Evolutionary conservation across 2,329 filamentous ascomycete species (phyloP).

Genomic region (Bimuria novae-zelandiae): DNA sequence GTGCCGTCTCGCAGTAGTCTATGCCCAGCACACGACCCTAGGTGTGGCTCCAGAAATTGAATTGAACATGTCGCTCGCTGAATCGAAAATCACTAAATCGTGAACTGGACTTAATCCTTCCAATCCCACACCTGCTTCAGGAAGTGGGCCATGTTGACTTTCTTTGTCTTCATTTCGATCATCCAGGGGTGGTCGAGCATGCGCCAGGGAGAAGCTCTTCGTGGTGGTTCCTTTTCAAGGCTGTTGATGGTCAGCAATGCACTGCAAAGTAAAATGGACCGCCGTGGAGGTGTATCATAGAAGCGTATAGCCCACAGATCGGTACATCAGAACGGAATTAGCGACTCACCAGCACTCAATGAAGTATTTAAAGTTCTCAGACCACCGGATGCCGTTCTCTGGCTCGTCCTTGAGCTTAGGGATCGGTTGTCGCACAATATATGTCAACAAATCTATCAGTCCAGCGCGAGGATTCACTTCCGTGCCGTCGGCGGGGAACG

Average conservation of each 20-base stretch:
- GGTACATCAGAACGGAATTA: background rate
- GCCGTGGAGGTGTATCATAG: no score
- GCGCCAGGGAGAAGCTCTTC: conserved; percentile 92
- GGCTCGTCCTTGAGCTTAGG: conserved; percentile 96
- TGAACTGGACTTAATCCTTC: conserved; percentile 63
- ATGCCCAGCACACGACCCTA: conserved; percentile 44
- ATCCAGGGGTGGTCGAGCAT: conserved; percentile 99
- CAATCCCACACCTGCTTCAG: conserved; percentile 96
- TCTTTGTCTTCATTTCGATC: conserved; percentile 91
- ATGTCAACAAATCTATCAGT: conserved; percentile 92
- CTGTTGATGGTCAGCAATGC: conserved; percentile 54
- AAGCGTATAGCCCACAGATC: no score
- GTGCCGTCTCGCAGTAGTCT: conserved; percentile 31
- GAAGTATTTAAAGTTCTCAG: conserved; percentile 97
- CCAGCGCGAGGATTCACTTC: conserved; percentile 93
- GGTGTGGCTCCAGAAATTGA: conserved; percentile 27
- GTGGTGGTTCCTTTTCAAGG: conserved; percentile 87
- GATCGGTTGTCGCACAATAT: conserved; percentile 94
- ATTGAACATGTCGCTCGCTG: conserved; percentile 19
- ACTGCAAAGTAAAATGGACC: no score
- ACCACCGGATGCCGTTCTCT: conserved; percentile 88
- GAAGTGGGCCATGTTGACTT: conserved; percentile 97
- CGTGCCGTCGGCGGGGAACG: conserved; percentile 94
- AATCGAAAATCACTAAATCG: conserved; percentile 13
- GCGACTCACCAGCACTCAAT: conserved; percentile 93